Evolutionary conservation across 768 basidiomycete species (phyloP).

Genomic region (Suillus ampliporus): DNA sequence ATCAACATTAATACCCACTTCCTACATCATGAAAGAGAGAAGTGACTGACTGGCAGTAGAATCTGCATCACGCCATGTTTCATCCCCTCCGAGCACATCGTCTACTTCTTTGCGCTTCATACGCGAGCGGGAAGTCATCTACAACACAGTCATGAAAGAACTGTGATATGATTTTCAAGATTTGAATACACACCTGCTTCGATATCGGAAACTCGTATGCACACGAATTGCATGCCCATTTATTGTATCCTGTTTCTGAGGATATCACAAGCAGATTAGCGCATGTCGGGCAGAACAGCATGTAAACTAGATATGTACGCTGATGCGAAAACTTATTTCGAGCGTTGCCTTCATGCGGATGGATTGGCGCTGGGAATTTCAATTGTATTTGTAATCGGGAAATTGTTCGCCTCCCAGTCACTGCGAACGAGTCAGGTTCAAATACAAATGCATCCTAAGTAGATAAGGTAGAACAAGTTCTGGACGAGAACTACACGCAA

Average conservation of each 20-base stretch:
- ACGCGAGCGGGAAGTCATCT: conserved; percentile 92
- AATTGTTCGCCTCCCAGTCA: no score
- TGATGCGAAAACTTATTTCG: background rate
- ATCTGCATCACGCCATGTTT: conserved; percentile 94
- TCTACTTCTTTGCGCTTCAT: conserved; percentile 91
- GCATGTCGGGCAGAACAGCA: conserved; percentile 96
- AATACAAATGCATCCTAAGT: background rate
- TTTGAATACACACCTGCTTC: conserved; percentile 57
- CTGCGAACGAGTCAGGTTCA: no score
- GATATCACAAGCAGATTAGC: conserved; percentile 86
- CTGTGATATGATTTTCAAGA: background rate
- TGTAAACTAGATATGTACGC: conserved; percentile 34
- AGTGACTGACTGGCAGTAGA: conserved; percentile 68
- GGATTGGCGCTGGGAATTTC: no score
- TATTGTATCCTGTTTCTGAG: conserved; percentile 80
- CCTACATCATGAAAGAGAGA: background rate
- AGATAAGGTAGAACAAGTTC: background rate
- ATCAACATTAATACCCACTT: background rate
- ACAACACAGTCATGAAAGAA: background rate
- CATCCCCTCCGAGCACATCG: conserved; percentile 94
- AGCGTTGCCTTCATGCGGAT: background rate
- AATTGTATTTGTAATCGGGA: no score
- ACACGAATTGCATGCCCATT: conserved; percentile 93
- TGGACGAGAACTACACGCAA: background rate
- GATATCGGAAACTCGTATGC: conserved; percentile 94